Base-by-base conservation (phyloP, 2,329 filamentous ascomycete genomes). In the Colletotrichum plurivorum region DNA sequence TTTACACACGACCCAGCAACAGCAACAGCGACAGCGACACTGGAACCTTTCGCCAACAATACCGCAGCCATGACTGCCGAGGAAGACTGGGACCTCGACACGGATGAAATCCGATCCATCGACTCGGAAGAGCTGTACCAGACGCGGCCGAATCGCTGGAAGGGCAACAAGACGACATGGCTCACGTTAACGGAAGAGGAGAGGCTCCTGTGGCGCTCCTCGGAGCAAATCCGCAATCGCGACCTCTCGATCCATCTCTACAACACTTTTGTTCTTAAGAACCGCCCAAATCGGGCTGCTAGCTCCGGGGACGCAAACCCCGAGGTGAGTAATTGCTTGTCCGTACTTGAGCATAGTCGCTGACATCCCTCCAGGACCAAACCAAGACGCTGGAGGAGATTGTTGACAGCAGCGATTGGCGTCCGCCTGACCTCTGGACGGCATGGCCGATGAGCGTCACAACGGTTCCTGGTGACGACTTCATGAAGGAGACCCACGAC, bases 201-300 rank as follows among this genome's bases (percentile, higher is more conserved):
- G 68, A 86, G 91, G 15, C 84, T 86, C 8, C 84, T 93, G 2
- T 87, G 87, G 67, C 82, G 85, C 5, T 90, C 91, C 8, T 82
- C 97, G 63, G 87, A 91, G 67, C 85, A 88, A 53, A 77, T 90
- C 16, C 84, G 88, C 43, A 88, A 91, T 46, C 83, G 87, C 61
- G 91, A 98, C 76, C 82, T 98, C 12, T 85, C 89, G 0, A 81
- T 91, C 52, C 95, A 97, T 80, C 82, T 98, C 5, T 97, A 93
- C 81, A 94, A 96, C 78, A 86, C 92, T 0, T 92, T 92, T 80
- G 87, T 87, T 43, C 82, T 97, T 63, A 94, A 92, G 78, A 80
- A 82, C 43, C 81, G 85, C n/a, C 43, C 65, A 10, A 51, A 49
- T 12, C 57, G 31, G 6, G 27, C 25, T 8, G 15, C 25, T 3